Base-by-base conservation (phyloP, 345 rosid genomes). In the Toxicodendron radicans region DNA sequence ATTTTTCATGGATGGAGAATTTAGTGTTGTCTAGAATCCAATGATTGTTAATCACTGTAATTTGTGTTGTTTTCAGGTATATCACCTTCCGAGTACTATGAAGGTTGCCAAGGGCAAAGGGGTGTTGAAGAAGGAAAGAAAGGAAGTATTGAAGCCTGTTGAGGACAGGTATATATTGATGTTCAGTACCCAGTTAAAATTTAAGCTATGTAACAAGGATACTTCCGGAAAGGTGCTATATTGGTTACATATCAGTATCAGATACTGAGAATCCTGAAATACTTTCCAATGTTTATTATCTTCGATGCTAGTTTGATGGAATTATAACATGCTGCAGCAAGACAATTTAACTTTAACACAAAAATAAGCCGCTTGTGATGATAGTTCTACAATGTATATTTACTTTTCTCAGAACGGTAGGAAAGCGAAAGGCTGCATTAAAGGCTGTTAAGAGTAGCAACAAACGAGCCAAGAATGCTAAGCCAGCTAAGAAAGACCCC, bases 401-500 rank as follows among this genome's bases (percentile, higher is more conserved):
- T 27, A n/a, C 49, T 75, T 17, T 65, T 78, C 80, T 72, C 83
- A 88, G 94, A 73, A 78, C 52, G 53, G 73, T 86, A 11, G 90
- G 92, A 52, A 90, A 88, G 77, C 80, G 91, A 62, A 90, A 90
- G 80, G 91, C 87, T 1, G 87, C 83, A 2, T 58, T 79, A 10
- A 70, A 27, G 59, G 76, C 74, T n/a, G 81, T 72, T 8, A 85
- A 73, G 57, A 79, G 85, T 64, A 77, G 70, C 78, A 79, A 80
- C 68, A 77, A 66, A 51, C 75, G 56, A 21, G 65, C 81, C 35
- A 84, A 75, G 85, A 82, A 71, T 45, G 88, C 61, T 12, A 85
- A 74, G 53, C 30, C 64, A 52, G 86, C 81, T 5, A 84, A 88
- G 82, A 88, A 90, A 76, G 92, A 87, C 58, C 95, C 90, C 0